Conservation (phyloP, 345 rosid genomes). For the Trapa bicornis region DNA sequence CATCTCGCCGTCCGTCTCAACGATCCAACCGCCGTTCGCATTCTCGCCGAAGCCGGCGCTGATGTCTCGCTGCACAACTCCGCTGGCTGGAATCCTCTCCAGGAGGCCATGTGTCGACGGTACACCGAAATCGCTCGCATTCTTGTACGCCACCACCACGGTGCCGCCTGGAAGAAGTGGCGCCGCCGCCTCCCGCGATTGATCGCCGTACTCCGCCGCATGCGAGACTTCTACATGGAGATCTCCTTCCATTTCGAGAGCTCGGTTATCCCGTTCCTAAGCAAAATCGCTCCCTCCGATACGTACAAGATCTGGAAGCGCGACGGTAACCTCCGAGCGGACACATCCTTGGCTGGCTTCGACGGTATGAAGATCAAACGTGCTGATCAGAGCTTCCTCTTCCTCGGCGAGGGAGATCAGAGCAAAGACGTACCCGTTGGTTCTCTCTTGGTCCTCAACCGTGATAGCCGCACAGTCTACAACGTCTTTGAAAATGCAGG, state of each 20-base stretch:
- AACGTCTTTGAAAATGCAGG: slow-evolving; percentile 78
- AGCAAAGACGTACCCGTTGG: slow-evolving; percentile 45
- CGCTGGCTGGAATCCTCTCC: slow-evolving; percentile 73
- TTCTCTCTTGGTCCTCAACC: slow-evolving; percentile 62
- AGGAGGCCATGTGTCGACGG: slow-evolving; percentile 67
- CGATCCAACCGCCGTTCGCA: slow-evolving; percentile 36
- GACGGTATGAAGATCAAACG: slow-evolving; percentile 82
- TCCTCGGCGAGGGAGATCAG: slow-evolving; percentile 70
- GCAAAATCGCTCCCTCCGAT: slow-evolving; percentile 86
- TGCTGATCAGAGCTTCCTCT: slow-evolving; percentile 78
- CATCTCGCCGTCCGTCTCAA: slow-evolving; percentile 70
- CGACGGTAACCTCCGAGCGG: slow-evolving; percentile 82
- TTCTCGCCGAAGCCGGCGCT: slow-evolving; percentile 56
- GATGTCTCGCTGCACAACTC: slow-evolving; percentile 66
- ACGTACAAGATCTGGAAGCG: slow-evolving; percentile 94
- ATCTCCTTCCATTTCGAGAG: slow-evolving; percentile 82
- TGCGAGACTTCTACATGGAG: slow-evolving; percentile 96
- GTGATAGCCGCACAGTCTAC: slow-evolving; percentile 47
- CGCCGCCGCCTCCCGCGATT: slow-evolving; percentile 74
- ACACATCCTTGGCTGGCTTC: slow-evolving; percentile 71
- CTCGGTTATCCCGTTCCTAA: slow-evolving; percentile 85
- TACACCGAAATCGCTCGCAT: slow-evolving; percentile 40
- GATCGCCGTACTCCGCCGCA: slow-evolving; percentile 54
- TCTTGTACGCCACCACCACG: slow-evolving; percentile 40
- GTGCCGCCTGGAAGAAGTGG: slow-evolving; percentile 80